A percentile compares a stretch with the other conserved stretches of the same genome.
phyloP scores from a whole-genome alignment of 192 early-diverging fungal genomes.

The Coemansia pectinata region DNA sequence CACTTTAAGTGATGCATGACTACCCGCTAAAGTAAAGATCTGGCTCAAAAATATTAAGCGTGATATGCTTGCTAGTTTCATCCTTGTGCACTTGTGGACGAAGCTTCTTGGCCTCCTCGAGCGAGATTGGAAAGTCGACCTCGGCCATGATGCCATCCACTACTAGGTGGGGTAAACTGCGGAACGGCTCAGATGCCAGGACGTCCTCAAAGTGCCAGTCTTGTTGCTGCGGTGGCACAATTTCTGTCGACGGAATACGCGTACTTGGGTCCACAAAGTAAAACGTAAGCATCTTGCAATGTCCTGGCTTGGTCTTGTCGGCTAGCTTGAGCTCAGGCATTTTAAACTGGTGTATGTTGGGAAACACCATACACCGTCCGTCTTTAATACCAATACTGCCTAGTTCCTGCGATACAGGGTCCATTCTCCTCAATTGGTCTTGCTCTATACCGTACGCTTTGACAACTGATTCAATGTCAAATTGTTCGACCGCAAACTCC shows the following conservation, averaged over 20 bases:
- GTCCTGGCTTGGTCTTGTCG: slow-evolving; percentile 61
- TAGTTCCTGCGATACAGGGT: not conserved
- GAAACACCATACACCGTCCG: slow-evolving; percentile 68
- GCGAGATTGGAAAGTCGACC: too few relatives aligned
- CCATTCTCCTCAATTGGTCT: slow-evolving; percentile 14
- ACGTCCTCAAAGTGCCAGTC: slow-evolving; percentile 28
- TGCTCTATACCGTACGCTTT: slow-evolving; percentile 30
- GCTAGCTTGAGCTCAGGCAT: slow-evolving; percentile 61
- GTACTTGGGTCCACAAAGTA: slow-evolving; percentile 67
- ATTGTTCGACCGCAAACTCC: not conserved
- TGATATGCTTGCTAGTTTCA: not conserved
- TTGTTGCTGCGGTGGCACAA: slow-evolving; percentile 67
- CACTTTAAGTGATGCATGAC: not conserved
- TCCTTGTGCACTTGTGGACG: slow-evolving; percentile 37
- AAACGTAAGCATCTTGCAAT: slow-evolving; percentile 67
- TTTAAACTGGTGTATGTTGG: slow-evolving; percentile 68
- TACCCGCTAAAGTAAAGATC: slow-evolving; percentile 7
- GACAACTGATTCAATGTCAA: not conserved
- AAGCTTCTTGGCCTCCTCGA: too few relatives aligned
- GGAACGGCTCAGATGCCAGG: too few relatives aligned
- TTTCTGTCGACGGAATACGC: slow-evolving; percentile 55
- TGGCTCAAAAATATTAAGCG: not conserved
- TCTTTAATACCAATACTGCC: slow-evolving; percentile 36
- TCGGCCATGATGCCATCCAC: too few relatives aligned
- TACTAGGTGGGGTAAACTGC: too few relatives aligned